Base-by-base conservation (phyloP, 2,329 filamentous ascomycete genomes). In the Beauveria sp. region DNA sequence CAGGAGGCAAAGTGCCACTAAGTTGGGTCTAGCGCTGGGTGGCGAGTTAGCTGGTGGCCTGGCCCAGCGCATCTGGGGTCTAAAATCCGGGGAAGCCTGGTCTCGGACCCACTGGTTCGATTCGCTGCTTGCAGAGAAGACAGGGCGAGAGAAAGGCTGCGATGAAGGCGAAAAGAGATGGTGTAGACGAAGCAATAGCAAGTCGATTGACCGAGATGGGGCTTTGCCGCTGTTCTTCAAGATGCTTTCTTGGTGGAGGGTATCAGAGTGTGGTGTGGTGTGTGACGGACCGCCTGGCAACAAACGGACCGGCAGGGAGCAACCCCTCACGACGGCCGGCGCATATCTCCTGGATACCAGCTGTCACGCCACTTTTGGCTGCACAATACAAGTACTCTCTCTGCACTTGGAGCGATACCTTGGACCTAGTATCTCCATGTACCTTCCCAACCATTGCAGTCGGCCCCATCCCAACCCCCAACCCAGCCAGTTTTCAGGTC, bases 11-110 rank as follows among this genome's bases (percentile, higher is more conserved):
- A 28, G 38, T 50, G 31, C 20, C 34, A n/a, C 62, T 57, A 46
- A 9, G 40, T 61, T 57, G 10, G 62, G 62, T 20, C 52, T 63
- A 63, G 62, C 57, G 57, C 43, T 53, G 45, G 24, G 18, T 22
- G 42, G 54, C n/a, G 54, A 48, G 53, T 34, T 31, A 1, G 31
- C 60, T 42, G 45, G 59, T 34, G 12, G 52, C 22, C 31, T 54
- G 51, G 61, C 61, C 66, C 64, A 63, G 62, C 63, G 63, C 56
- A 59, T 64, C 66, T 62, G 67, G 67, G 67, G 66, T 65, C 43
- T 64, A 61, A 62, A 68, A 66, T 67, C 67, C 64, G 67, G 67
- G 67, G 67, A 68, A 68, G 65, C 67, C 49, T 63, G 63, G 63
- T 65, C 64, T 20, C 48, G n/a, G 64, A 62, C 65, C 57, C 67